Evolutionary conservation across 148 eudicot genomes (phyloP).

Genomic region (Dianthus caryophyllus): DNA sequence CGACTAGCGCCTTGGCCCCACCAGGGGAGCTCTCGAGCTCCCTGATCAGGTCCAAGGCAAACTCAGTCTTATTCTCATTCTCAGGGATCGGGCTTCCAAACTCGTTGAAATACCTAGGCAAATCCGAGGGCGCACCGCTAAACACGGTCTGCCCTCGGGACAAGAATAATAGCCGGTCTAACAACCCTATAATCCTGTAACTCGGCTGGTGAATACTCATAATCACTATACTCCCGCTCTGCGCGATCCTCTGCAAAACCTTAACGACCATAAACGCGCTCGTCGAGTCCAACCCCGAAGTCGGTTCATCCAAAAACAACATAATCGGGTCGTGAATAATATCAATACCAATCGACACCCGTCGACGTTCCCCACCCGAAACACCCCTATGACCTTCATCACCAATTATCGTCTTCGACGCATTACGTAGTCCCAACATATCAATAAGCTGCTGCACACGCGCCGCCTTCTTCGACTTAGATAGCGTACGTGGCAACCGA

Average conservation of each 20-base stretch:
- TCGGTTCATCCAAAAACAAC: constrained; percentile 81
- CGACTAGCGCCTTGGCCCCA: constrained; percentile 57
- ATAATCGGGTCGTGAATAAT: constrained; percentile 86
- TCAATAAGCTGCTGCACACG: constrained; percentile 76
- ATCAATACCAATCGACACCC: constrained; percentile 85
- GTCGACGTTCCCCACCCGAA: constrained; percentile 79
- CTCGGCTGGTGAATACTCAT: constrained; percentile 93
- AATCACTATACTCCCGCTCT: constrained; percentile 77
- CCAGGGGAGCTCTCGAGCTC: constrained; percentile 76
- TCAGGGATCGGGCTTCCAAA: constrained; percentile 78
- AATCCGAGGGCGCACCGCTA: constrained; percentile 52
- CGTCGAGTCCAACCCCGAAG: constrained; percentile 85
- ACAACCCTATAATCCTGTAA: constrained; percentile 55
- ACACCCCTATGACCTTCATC: constrained; percentile 97
- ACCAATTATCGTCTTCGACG: constrained; percentile 76
- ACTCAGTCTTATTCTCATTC: constrained; percentile 75
- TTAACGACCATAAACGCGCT: constrained; percentile 83
- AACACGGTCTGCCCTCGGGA: constrained; percentile 78
- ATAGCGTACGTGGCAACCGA: constrained; percentile 57
- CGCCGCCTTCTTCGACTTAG: constrained; percentile 58
- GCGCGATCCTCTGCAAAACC: constrained; percentile 72
- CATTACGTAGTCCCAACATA: constrained; percentile 70
- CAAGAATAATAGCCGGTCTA: constrained; percentile 61
- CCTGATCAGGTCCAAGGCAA: constrained; percentile 66
- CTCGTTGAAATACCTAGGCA: constrained; percentile 51